A percentile compares a stretch with the other conserved stretches of the same genome.
phyloP scores from a whole-genome alignment of 345 rosid genomes.

The Euphorbia tirucalli region DNA sequence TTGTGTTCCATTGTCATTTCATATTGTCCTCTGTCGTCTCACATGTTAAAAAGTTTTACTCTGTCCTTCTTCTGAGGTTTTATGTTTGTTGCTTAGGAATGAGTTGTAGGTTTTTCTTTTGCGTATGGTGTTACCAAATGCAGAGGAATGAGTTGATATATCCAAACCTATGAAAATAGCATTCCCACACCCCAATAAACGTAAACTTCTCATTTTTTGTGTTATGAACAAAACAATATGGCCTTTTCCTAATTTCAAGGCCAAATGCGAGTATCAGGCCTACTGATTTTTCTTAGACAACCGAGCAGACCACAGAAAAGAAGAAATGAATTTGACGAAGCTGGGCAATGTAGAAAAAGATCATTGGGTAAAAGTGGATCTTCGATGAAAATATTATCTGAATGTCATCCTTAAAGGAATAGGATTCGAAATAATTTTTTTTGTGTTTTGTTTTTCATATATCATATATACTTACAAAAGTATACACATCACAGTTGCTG shows the following conservation, averaged over 20 bases:
- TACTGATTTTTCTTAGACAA: conserved; percentile 44
- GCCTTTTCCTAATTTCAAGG: not conserved
- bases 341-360: conserved; percentile 95
- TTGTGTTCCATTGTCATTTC: not conserved
- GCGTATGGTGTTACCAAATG: no score
- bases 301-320: conserved; percentile 68
- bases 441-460: not conserved
- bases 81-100: not conserved
- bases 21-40: not conserved
- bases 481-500: not conserved
- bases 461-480: not conserved
- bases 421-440: not conserved
- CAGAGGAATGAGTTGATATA: no score
- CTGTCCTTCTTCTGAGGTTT: not conserved
- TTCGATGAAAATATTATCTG: not conserved
- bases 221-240: not conserved
- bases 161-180: not conserved
- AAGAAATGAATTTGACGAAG: conserved; percentile 82
- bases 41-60: no score
- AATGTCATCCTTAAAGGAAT: not conserved
- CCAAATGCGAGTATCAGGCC: no score
- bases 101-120: no score
- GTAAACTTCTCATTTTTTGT: not conserved
- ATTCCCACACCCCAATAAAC: not conserved
- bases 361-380: conserved; percentile 81